These are phyloP conservation scores for Lactarius deliciosus DNA, from an alignment of 768 basidiomycete species.

Conservation along the genomic window DNA sequence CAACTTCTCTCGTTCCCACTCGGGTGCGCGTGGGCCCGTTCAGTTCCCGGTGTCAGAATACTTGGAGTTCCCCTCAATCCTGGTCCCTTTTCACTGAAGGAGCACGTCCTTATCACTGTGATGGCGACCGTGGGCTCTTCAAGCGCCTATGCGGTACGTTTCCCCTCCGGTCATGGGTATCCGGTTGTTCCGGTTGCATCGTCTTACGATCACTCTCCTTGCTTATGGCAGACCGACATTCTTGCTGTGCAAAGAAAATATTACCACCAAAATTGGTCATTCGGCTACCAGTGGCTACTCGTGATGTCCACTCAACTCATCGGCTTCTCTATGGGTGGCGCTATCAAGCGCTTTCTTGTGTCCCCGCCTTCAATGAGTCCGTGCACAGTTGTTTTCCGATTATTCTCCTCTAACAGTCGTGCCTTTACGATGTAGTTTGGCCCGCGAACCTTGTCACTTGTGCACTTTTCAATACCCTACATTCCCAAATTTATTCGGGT, in stretches of 20 bases:
- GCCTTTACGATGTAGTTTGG: constrained; percentile 50
- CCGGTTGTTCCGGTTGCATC: constrained; percentile 4
- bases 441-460: constrained; percentile 73
- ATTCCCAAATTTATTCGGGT: constrained; percentile 66
- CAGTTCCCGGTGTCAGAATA: constrained; percentile 53
- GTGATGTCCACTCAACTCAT: constrained; percentile 76
- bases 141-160: constrained; percentile 45
- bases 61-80: constrained; percentile 68
- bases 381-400: constrained; percentile 16
- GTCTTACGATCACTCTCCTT: constrained; percentile 2
- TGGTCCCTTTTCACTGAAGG: constrained; percentile 72
- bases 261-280: constrained; percentile 49
- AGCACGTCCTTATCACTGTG: constrained; percentile 45
- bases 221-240: constrained; percentile 52
- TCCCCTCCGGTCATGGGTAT: constrained; percentile 12
- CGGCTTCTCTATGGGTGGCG: constrained; percentile 80
- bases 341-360: constrained; percentile 72
- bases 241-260: constrained; percentile 70
- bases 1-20: constrained; percentile 71
- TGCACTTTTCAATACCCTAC: constrained; percentile 74
- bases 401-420: neutral
- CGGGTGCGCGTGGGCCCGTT: constrained; percentile 55
- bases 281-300: constrained; percentile 74
- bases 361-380: constrained; percentile 53
- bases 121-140: constrained; percentile 43